These are phyloP conservation scores for Capniomyces stellatus DNA, from an alignment of 371 early-diverging fungal species.

Conservation along the genomic window DNA sequence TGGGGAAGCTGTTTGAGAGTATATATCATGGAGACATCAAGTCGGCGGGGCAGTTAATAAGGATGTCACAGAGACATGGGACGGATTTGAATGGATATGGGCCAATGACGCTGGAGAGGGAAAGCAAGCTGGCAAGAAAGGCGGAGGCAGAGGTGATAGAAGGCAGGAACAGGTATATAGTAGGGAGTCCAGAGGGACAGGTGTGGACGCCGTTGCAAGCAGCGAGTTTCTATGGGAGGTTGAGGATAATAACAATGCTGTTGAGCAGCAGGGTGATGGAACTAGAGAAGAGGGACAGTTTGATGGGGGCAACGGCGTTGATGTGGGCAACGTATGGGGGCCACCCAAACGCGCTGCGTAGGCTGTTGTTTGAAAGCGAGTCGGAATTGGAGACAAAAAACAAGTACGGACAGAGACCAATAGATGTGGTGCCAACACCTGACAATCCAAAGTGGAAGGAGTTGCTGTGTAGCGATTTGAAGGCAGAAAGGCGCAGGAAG, in stretches of 20 bases:
- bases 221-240: slow-evolving; percentile 60
- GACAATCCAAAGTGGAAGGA: slow-evolving; percentile 20
- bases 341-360: slow-evolving; percentile 21
- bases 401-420: slow-evolving; percentile 19
- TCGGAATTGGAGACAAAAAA: slow-evolving; percentile 20
- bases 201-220: slow-evolving; percentile 78
- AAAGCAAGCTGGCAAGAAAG: slow-evolving; percentile 1
- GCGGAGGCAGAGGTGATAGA: slow-evolving; percentile 14
- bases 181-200: neutral
- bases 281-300: slow-evolving; percentile 64
- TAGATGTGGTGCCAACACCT: slow-evolving; percentile 23
- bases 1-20: slow-evolving; percentile 17
- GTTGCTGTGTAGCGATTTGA: slow-evolving; percentile 9
- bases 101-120: slow-evolving; percentile 28
- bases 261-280: slow-evolving; percentile 48
- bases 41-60: slow-evolving; percentile 7
- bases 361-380: slow-evolving; percentile 14
- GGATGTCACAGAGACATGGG: slow-evolving; percentile 10
- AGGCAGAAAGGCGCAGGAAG: neutral
- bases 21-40: slow-evolving; percentile 21
- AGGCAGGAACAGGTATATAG: slow-evolving; percentile 22
- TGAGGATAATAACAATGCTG: slow-evolving; percentile 40
- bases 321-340: slow-evolving; percentile 85
- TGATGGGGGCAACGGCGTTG: slow-evolving; percentile 67
- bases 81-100: slow-evolving; percentile 13